Conservation (phyloP, 192 early-diverging fungal genomes). For the Diversispora epigaea region DNA sequence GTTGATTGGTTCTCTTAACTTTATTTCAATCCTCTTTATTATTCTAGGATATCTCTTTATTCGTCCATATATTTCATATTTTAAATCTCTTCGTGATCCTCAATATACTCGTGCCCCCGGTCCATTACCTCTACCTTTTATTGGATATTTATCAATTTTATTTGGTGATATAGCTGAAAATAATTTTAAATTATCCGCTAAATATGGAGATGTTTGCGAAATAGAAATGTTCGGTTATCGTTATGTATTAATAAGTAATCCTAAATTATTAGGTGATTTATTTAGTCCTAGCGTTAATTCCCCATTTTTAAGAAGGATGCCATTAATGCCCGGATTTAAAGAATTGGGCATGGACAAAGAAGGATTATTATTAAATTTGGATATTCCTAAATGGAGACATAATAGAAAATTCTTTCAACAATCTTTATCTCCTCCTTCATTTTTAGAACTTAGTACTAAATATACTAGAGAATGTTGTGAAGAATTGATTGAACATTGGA, state of each 20-base stretch:
- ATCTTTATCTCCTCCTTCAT: conserved; percentile 30
- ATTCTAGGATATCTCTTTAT: background rate
- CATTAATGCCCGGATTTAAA: background rate
- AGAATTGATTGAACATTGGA: conserved; percentile 27
- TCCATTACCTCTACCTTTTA: conserved; percentile 17
- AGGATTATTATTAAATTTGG: conserved; percentile 25
- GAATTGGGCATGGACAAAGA: conserved; percentile 29
- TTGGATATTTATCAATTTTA: conserved; percentile 7
- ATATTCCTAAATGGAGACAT: conserved; percentile 26
- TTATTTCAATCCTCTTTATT: too few species aligned
- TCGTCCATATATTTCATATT: background rate
- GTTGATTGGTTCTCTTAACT: too few species aligned
- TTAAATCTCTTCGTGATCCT: background rate
- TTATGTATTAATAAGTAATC: background rate
- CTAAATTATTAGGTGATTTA: conserved; percentile 13
- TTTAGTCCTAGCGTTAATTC: conserved; percentile 23
- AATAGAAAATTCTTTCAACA: conserved; percentile 29
- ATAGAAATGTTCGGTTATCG: conserved; percentile 20
- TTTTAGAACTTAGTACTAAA: conserved; percentile 13
- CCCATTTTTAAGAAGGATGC: conserved; percentile 12
- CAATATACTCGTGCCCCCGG: background rate
- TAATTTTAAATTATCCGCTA: conserved; percentile 3
- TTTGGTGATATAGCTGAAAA: conserved; percentile 14
- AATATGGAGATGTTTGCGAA: conserved; percentile 22
- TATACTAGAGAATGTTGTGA: conserved; percentile 18